Evolutionary conservation across 352 stramenopile species (phyloP), one percentile per base, ranked within the genome.

Genomic region (Phytophthora pinifolia): DNA sequence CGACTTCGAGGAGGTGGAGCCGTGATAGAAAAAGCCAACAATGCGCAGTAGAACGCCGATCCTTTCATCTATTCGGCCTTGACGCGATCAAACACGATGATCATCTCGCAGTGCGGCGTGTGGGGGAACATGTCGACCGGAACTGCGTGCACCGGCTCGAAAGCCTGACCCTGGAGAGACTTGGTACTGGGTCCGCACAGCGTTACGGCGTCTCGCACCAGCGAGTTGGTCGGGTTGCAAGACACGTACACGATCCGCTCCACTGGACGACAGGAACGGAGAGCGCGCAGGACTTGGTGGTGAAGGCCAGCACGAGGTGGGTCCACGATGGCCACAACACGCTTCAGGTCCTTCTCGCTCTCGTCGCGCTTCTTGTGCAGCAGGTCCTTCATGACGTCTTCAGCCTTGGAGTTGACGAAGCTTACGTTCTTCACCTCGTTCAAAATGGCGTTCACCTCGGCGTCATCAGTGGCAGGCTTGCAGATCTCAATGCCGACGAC

Each of bases 101-200:
- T 94, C 83, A 99, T 96, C 76, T 99, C 97, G 68, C 93, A 99
- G 79, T 99, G 97, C 27, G 82, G 79, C 13, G 96, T 99, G 62
- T 98, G 89, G 1, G 97, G 97, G 70, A 99, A 99, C 92, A 99
- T 98, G 73, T 99, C 97, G 30, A 99, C 96, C 2, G 97, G 96
- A 35, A 95, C 90, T 7, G 93, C 90, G 52, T 92, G 79, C 29
- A 97, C 91, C 13, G 90, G 86, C 39, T 85, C 71, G 67, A 99
- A 99, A 1, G 96, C 78, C 18, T 83, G 63, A 32, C 96, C 96
- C 25, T 76, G 76, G 41, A 98, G 83, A 30, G 90, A 93, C 66
- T 98, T 98, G 15, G 93, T 97, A 41, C 92, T 88, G 15, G 95
- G 92, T 8, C 83, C 74, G 65, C 97, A 99, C 12, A 99, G 82